Percentiles rank a stretch among this genome's conserved stretches.
These are phyloP conservation scores for Terfezia claveryi DNA, from an alignment of 495 filamentous ascomycete genomes.

Conservation along the genomic window DNA sequence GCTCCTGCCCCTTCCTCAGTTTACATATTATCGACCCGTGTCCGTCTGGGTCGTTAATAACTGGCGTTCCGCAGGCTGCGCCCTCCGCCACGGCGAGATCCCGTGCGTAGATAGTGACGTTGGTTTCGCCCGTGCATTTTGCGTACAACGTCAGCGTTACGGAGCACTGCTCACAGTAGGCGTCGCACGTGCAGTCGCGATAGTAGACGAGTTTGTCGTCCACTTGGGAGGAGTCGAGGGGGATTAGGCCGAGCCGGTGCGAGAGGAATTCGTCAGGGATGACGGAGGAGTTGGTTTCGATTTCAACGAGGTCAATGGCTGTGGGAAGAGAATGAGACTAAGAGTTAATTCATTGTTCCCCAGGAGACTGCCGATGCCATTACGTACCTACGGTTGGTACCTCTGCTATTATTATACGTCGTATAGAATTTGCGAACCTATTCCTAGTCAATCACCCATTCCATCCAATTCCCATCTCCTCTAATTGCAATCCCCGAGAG, in stretches of 20 bases:
- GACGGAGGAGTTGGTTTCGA: conserved; percentile 80
- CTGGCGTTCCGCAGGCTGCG: conserved; percentile 52
- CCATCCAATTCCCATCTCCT: background rate
- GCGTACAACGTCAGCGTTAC: conserved; percentile 65
- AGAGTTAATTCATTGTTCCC: background rate
- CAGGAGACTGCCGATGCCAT: background rate
- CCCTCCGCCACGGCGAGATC: conserved; percentile 47
- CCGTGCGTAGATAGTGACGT: conserved; percentile 76
- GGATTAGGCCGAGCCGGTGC: conserved; percentile 80
- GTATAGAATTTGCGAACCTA: conserved; percentile 74
- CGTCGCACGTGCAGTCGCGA: conserved; percentile 91
- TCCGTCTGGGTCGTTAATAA: conserved; percentile 63
- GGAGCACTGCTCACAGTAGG: conserved; percentile 74
- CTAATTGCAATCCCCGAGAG: background rate
- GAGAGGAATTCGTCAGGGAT: conserved; percentile 88
- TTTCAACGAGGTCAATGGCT: conserved; percentile 84
- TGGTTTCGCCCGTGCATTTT: conserved; percentile 55
- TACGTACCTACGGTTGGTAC: conserved; percentile 51
- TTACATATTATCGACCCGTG: conserved; percentile 71
- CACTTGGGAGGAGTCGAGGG: conserved; percentile 62
- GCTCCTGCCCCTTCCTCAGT: conserved; percentile 64
- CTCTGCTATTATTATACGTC: conserved; percentile 80
- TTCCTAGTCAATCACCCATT: background rate
- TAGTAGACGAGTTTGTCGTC: conserved; percentile 65
- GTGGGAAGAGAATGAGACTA: background rate